A percentile compares a stretch with the other conserved stretches of the same genome.
Conservation (phyloP, 2,329 filamentous ascomycete species). For the Lecanicillium sp. region DNA sequence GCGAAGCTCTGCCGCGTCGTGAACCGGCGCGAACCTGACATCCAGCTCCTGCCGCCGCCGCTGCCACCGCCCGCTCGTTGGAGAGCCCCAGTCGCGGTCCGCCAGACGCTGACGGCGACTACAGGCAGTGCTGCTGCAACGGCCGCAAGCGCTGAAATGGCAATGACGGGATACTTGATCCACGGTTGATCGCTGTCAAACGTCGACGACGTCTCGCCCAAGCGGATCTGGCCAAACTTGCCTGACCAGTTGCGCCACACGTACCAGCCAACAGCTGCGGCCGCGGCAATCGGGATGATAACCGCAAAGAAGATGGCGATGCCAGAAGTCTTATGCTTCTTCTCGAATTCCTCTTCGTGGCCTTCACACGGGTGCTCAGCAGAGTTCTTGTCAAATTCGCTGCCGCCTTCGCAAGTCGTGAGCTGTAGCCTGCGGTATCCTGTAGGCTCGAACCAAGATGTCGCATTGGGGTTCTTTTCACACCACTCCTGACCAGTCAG, state of each 20-base stretch:
- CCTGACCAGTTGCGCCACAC: slow-evolving; percentile 78
- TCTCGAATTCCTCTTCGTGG: slow-evolving; percentile 75
- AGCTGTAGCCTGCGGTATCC: slow-evolving; percentile 87
- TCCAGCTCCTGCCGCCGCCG: slow-evolving; percentile 41
- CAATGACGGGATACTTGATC: slow-evolving; percentile 77
- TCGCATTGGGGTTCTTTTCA: slow-evolving; percentile 56
- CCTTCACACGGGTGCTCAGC: slow-evolving; percentile 57
- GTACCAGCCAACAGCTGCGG: slow-evolving; percentile 72
- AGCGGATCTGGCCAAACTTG: slow-evolving; percentile 86
- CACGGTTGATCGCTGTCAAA: slow-evolving; percentile 68
- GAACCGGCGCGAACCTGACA: slow-evolving; percentile 62
- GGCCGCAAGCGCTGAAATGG: slow-evolving; percentile 58
- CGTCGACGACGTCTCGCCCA: slow-evolving; percentile 60
- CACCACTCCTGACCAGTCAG: slow-evolving; percentile 46
- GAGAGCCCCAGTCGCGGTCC: slow-evolving; percentile 49
- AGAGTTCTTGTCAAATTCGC: slow-evolving; percentile 64
- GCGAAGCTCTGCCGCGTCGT: slow-evolving; percentile 88
- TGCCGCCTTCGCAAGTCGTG: slow-evolving; percentile 75
- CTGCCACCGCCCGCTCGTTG: slow-evolving; percentile 44
- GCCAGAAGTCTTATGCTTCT: slow-evolving; percentile 62
- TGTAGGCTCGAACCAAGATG: slow-evolving; percentile 77
- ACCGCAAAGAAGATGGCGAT: slow-evolving; percentile 81
- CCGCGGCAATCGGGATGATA: slow-evolving; percentile 64
- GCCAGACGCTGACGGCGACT: slow-evolving; percentile 66
- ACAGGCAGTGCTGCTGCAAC: slow-evolving; percentile 61